Conservation (phyloP, 805 yeast species). For the Jamesozyma jinghongensis region DNA sequence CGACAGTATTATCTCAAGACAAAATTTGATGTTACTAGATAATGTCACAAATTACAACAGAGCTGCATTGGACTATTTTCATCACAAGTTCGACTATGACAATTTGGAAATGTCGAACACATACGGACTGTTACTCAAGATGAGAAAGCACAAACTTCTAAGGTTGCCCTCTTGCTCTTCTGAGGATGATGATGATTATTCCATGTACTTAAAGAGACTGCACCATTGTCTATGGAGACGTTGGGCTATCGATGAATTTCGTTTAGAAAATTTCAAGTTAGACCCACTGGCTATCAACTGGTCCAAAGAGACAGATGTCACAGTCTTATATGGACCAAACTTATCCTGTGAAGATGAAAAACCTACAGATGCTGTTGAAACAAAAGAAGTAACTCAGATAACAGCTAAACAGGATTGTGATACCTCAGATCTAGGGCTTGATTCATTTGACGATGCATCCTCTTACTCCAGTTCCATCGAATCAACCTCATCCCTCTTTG, state of each 20-base stretch:
- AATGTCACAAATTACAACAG: constrained; percentile 26
- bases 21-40: constrained; percentile 25
- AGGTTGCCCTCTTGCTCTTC: constrained; percentile 30
- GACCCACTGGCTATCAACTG: constrained; percentile 84
- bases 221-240: constrained; percentile 92
- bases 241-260: constrained; percentile 75
- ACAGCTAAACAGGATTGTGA: background rate
- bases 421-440: background rate
- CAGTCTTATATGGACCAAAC: constrained; percentile 90
- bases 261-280: constrained; percentile 48
- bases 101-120: constrained; percentile 12
- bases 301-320: constrained; percentile 90
- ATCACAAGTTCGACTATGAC: constrained; percentile 12
- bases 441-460: background rate
- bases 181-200: constrained; percentile 25
- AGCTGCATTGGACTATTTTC: constrained; percentile 27
- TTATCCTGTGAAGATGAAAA: constrained; percentile 7
- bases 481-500: constrained; percentile 25
- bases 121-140: constrained; percentile 15
- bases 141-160: constrained; percentile 21
- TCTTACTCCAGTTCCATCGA: constrained; percentile 16
- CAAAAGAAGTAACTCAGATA: background rate
- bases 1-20: constrained; percentile 24
- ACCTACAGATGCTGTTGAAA: background rate
- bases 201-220: constrained; percentile 37